Evolutionary conservation across 768 basidiomycete genomes (phyloP).

Genomic region (Rhizopogon roseolus): DNA sequence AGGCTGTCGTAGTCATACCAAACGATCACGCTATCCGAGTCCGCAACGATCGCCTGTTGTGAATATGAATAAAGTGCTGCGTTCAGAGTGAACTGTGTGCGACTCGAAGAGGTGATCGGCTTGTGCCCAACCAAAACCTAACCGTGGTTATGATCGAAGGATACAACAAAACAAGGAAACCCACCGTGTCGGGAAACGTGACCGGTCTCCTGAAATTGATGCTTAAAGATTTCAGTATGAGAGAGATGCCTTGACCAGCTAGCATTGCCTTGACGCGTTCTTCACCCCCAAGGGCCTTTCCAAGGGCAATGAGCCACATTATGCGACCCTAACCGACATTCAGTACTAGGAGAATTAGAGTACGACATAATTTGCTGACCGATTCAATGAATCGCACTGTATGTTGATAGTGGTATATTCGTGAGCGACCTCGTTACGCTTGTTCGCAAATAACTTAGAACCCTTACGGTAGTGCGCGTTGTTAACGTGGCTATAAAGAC

Average conservation of each 20-base stretch:
- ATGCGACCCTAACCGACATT: constrained; percentile 50
- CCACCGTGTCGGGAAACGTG: constrained; percentile 70
- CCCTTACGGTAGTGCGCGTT: constrained; percentile 65
- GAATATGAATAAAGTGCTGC: constrained; percentile 60
- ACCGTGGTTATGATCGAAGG: background rate
- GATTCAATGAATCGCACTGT: constrained; percentile 70
- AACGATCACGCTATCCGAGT: constrained; percentile 59
- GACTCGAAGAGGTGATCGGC: constrained; percentile 33
- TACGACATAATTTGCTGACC: constrained; percentile 29
- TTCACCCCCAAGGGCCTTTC: constrained; percentile 54
- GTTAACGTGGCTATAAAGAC: constrained; percentile 60
- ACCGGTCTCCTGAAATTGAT: constrained; percentile 69
- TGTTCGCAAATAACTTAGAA: background rate
- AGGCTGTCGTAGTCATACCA: constrained; percentile 77
- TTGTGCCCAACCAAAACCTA: constrained; percentile 66
- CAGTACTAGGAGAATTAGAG: background rate
- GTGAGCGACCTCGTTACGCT: background rate
- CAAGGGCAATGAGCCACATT: constrained; percentile 58
- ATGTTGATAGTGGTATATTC: background rate
- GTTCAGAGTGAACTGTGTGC: constrained; percentile 44
- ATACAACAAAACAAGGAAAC: constrained; percentile 16
- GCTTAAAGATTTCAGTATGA: constrained; percentile 70
- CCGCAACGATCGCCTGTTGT: constrained; percentile 60
- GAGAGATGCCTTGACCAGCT: constrained; percentile 57
- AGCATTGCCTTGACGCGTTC: constrained; percentile 52